Evolutionary conservation across 2,329 filamentous ascomycete genomes (phyloP).

Genomic region (Aspergillus quadrilineatus): DNA sequence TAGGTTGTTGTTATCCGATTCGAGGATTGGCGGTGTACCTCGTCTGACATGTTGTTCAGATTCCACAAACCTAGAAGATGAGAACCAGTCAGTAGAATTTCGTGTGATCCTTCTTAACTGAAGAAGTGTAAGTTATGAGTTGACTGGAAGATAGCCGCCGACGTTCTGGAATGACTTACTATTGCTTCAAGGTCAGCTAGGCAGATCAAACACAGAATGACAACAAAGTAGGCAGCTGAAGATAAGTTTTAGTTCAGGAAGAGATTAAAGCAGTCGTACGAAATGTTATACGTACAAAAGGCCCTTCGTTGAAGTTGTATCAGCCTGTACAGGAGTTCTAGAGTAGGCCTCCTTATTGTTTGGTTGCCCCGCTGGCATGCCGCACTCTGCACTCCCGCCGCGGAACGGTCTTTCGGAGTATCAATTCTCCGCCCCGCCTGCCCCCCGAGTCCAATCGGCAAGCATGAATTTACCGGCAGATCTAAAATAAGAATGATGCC

Average conservation of each 20-base stretch:
- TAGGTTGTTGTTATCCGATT: constrained; percentile 9
- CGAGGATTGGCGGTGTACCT: constrained; percentile 31
- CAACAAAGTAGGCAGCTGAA: too few relatives aligned
- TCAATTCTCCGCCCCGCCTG: constrained; percentile 21
- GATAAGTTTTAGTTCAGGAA: too few relatives aligned
- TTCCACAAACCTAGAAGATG: background rate
- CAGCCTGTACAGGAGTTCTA: background rate
- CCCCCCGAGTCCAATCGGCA: constrained; percentile 22
- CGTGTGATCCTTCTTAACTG: background rate
- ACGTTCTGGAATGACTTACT: background rate
- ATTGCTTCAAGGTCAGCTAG: background rate
- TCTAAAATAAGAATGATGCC: constrained; percentile 8
- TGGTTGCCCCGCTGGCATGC: constrained; percentile 18
- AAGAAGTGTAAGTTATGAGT: background rate
- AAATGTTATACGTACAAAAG: background rate
- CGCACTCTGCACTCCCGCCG: constrained; percentile 14
- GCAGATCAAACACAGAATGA: background rate
- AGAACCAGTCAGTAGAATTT: background rate
- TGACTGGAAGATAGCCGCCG: background rate
- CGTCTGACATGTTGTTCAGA: constrained; percentile 41
- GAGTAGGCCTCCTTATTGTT: constrained; percentile 13
- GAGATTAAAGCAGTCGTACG: background rate
- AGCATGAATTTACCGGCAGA: background rate
- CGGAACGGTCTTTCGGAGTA: constrained; percentile 23
- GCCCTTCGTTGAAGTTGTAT: background rate